Evolutionary conservation across 2,329 filamentous ascomycete genomes (phyloP).

Genomic region (Ascosphaera pollenicola): DNA sequence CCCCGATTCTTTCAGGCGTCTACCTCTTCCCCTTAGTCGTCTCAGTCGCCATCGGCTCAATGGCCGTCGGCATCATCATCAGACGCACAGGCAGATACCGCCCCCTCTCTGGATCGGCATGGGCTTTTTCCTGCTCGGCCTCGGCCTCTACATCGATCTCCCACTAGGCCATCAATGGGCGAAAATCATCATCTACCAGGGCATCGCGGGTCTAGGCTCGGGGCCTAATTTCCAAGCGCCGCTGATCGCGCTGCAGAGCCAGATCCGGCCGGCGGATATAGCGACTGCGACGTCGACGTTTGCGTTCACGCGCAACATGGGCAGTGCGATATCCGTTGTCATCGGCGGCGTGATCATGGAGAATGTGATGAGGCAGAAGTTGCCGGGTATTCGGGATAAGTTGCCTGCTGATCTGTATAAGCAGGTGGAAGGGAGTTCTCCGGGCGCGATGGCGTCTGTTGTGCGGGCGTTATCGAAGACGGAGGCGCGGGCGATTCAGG

Average conservation of each 20-base stretch:
- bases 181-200: slow-evolving; percentile 30
- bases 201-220: slow-evolving; percentile 37
- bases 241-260: slow-evolving; percentile 40
- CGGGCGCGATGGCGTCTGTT: slow-evolving; percentile 13
- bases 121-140: slow-evolving; percentile 38
- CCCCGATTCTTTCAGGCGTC: slow-evolving; percentile 49
- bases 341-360: slow-evolving; percentile 31
- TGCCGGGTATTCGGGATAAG: not conserved
- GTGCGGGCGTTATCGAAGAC: slow-evolving; percentile 12
- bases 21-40: slow-evolving; percentile 52
- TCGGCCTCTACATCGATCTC: slow-evolving; percentile 40
- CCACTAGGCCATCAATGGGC: slow-evolving; percentile 30
- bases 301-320: slow-evolving; percentile 35
- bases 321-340: slow-evolving; percentile 35
- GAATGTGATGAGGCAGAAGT: slow-evolving; percentile 12
- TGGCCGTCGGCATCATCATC: slow-evolving; percentile 41
- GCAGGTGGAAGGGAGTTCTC: slow-evolving; percentile 10
- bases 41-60: slow-evolving; percentile 41
- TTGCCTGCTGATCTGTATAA: slow-evolving; percentile 5
- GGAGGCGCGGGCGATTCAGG: slow-evolving; percentile 18
- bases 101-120: slow-evolving; percentile 37
- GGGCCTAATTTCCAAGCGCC: slow-evolving; percentile 42
- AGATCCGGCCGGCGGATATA: slow-evolving; percentile 36
- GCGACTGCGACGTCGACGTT: slow-evolving; percentile 41
- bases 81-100: slow-evolving; percentile 50